Percentiles rank a stretch among this genome's conserved stretches.
Evolutionary conservation across 768 basidiomycete species (phyloP).

Genomic region (Serendipita indica): DNA sequence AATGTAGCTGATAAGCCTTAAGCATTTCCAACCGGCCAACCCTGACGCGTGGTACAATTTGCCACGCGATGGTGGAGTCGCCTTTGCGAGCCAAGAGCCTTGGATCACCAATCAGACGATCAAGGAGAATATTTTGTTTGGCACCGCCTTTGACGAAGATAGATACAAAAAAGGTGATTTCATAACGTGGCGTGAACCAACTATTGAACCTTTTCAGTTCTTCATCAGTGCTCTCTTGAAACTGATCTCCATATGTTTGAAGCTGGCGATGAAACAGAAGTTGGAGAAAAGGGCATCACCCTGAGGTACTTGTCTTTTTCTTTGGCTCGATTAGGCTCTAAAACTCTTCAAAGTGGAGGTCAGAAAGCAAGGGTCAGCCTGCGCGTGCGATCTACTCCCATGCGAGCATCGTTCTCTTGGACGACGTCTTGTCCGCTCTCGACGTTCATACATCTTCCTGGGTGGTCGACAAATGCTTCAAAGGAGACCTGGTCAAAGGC

Average conservation of each 20-base stretch:
- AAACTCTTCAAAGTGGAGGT: conserved; percentile 29
- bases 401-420: conserved; percentile 51
- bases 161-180: conserved; percentile 29
- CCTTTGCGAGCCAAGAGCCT: conserved; percentile 71
- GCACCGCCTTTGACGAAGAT: conserved; percentile 27
- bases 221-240: conserved; percentile 28
- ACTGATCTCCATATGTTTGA: conserved; percentile 35
- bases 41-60: conserved; percentile 52
- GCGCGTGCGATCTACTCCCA: conserved; percentile 45
- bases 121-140: conserved; percentile 39
- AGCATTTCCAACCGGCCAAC: conserved; percentile 21
- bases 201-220: conserved; percentile 17
- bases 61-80: conserved; percentile 51
- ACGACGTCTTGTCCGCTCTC: conserved; percentile 55
- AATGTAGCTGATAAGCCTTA: conserved; percentile 16
- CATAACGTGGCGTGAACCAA: background rate
- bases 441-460: conserved; percentile 41
- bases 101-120: conserved; percentile 79
- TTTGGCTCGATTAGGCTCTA: background rate
- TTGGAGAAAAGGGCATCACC: conserved; percentile 56
- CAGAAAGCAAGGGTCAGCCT: conserved; percentile 42
- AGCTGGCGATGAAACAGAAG: conserved; percentile 54
- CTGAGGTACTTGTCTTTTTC: conserved; percentile 22
- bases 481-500: conserved; percentile 31
- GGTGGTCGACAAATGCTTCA: conserved; percentile 35